Percentiles rank a stretch among this genome's conserved stretches.
Conservation (phyloP, 306 rosid species). For the Datisca glomerata region DNA sequence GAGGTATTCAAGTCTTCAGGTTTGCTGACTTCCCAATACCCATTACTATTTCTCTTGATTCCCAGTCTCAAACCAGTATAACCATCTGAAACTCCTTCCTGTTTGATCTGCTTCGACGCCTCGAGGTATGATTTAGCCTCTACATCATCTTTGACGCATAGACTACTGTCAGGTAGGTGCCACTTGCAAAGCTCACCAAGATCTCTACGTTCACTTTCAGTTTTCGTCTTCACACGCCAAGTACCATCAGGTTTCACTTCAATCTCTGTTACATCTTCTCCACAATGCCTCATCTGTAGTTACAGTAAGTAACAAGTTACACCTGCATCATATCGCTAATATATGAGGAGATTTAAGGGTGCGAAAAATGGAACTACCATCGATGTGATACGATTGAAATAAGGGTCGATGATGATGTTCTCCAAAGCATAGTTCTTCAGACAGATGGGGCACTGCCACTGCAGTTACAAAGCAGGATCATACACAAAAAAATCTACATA, state of each 20-base stretch:
- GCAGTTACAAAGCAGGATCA: conserved; percentile 35
- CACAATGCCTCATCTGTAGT: conserved; percentile 76
- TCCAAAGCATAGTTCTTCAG: conserved; percentile 85
- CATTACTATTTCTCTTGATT: conserved; percentile 63
- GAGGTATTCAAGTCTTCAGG: conserved; percentile 48
- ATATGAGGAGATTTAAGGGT: conserved; percentile 2
- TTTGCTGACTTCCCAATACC: conserved; percentile 78
- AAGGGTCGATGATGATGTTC: conserved; percentile 78
- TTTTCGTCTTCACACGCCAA: conserved; percentile 88
- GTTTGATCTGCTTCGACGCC: conserved; percentile 53
- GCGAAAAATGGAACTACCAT: conserved; percentile 34
- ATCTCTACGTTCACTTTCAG: conserved; percentile 64
- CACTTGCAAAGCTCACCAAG: conserved; percentile 63
- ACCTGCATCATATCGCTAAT: neutral
- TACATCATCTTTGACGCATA: conserved; percentile 28
- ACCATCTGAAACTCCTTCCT: conserved; percentile 71
- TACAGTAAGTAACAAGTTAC: neutral
- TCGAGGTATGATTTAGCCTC: conserved; percentile 37
- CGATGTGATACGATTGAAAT: conserved; percentile 71
- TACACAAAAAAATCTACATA: conserved; percentile 6
- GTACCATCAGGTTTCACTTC: conserved; percentile 95
- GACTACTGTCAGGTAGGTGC: conserved; percentile 70
- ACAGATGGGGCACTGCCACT: conserved; percentile 99
- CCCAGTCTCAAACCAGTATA: conserved; percentile 62
- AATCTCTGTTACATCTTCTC: conserved; percentile 77